These are phyloP conservation scores for Mayamaea pseudoterrestris DNA, from an alignment of 108 stramenopile genomes.

Conservation along the genomic window DNA sequence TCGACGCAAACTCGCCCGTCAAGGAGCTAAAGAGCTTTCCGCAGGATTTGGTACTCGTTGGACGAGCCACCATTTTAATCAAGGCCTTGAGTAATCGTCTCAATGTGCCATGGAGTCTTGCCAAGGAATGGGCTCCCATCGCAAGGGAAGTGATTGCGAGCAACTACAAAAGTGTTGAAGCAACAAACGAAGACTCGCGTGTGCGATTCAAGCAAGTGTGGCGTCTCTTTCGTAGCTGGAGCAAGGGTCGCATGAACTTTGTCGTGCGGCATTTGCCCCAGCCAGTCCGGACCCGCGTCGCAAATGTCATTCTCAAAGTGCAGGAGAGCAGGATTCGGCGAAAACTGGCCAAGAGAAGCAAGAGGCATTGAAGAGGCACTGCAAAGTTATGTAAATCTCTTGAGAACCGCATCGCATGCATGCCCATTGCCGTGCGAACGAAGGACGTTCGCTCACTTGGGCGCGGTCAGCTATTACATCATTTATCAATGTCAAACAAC, in stretches of 20 bases:
- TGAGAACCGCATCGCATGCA: too few species aligned
- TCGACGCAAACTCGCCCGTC: conserved; percentile 81
- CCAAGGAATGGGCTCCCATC: conserved; percentile 73
- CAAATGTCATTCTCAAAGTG: conserved; percentile 30
- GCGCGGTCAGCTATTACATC: too few species aligned
- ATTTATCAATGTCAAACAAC: too few species aligned
- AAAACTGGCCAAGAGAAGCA: too few species aligned
- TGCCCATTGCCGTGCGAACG: too few species aligned
- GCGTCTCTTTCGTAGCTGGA: conserved; percentile 40
- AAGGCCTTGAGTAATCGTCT: conserved; percentile 82
- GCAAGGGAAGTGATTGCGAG: conserved; percentile 37
- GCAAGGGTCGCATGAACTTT: conserved; percentile 38
- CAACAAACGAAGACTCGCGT: conserved; percentile 9
- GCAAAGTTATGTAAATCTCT: too few species aligned
- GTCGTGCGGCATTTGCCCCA: conserved; percentile 41
- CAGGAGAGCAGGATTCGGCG: conserved; percentile 35
- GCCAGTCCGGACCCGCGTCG: conserved; percentile 42
- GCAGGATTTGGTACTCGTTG: conserved; percentile 89
- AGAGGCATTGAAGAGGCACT: too few species aligned
- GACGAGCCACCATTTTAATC: conserved; percentile 84
- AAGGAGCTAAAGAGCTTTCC: conserved; percentile 86
- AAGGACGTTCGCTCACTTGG: too few species aligned
- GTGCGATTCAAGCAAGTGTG: conserved; percentile 56
- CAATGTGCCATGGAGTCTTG: conserved; percentile 77
- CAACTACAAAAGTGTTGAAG: not conserved